Evolutionary conservation across 2,329 filamentous ascomycete genomes (phyloP).

Genomic region (Calonectria fujianensis): DNA sequence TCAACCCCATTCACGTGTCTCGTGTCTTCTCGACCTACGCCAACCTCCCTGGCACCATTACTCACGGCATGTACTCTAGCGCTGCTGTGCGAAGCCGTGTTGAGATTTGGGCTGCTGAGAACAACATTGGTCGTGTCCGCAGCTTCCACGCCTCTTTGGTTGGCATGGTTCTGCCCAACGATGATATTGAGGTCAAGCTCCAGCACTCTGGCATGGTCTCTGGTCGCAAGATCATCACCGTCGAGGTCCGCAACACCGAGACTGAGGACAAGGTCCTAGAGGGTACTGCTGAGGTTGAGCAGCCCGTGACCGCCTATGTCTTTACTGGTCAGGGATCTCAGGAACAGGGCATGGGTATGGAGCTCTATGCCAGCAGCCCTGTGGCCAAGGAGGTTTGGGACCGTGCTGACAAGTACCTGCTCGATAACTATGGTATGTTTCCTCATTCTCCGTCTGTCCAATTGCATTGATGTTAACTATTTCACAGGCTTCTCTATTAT

Average conservation of each 20-base stretch:
- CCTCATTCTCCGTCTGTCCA: too few relatives aligned
- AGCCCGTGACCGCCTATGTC: slow-evolving; percentile 96
- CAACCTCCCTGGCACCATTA: slow-evolving; percentile 96
- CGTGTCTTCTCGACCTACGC: slow-evolving; percentile 97
- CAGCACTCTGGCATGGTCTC: slow-evolving; percentile 98
- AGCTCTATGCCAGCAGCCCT: slow-evolving; percentile 93
- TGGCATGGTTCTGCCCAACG: slow-evolving; percentile 99
- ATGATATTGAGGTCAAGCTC: slow-evolving; percentile 94
- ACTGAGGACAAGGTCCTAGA: slow-evolving; percentile 97
- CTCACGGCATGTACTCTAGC: slow-evolving; percentile 99
- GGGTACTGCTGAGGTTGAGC: slow-evolving; percentile 97
- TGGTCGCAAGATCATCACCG: slow-evolving; percentile 99
- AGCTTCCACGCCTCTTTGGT: slow-evolving; percentile 98
- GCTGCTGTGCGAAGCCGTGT: slow-evolving; percentile 96
- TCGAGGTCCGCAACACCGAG: slow-evolving; percentile 96
- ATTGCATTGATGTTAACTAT: slow-evolving; percentile 36
- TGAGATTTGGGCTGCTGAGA: slow-evolving; percentile 99
- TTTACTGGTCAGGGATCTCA: slow-evolving; percentile 99
- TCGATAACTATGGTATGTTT: slow-evolving; percentile 94
- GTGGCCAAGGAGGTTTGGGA: slow-evolving; percentile 99
- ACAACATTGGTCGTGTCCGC: slow-evolving; percentile 96
- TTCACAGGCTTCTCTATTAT: slow-evolving; percentile 90
- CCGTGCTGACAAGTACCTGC: slow-evolving; percentile 96
- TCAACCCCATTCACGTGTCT: slow-evolving; percentile 99
- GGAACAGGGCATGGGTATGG: slow-evolving; percentile 99